A percentile compares a stretch with the other conserved stretches of the same genome.
phyloP scores from a whole-genome alignment of 139 green algal genomes.

The Limnomonas spitsbergensis region DNA sequence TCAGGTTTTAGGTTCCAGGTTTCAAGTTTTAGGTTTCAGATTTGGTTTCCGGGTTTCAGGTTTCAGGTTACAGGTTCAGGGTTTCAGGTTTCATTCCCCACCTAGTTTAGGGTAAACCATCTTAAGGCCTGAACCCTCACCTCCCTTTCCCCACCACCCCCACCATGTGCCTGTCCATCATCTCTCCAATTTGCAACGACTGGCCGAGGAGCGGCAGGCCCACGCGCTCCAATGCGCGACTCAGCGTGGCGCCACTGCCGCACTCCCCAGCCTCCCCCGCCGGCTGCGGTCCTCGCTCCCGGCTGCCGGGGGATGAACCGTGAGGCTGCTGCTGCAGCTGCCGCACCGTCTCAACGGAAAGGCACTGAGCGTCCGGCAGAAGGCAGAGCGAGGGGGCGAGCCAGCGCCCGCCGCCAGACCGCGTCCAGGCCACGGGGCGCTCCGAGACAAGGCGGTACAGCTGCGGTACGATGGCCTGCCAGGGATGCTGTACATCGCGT shows the following conservation, averaged over 20 bases:
- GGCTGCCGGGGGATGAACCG: too few relatives aligned
- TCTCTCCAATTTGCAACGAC: background rate
- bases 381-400: conserved; percentile 36
- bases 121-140: background rate
- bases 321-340: background rate
- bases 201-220: background rate
- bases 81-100: too few relatives aligned
- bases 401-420: conserved; percentile 43
- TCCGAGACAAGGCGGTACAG: conserved; percentile 37
- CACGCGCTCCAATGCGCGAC: background rate
- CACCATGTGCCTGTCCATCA: conserved; percentile 10
- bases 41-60: too few relatives aligned
- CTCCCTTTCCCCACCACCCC: background rate
- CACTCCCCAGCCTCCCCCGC: conserved; percentile 32
- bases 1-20: too few relatives aligned
- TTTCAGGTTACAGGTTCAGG: too few relatives aligned
- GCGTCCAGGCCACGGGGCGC: conserved; percentile 36
- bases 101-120: background rate
- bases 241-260: background rate
- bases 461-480: conserved; percentile 41
- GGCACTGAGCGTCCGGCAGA: conserved; percentile 19
- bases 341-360: background rate
- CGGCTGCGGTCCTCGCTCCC: conserved; percentile 11
- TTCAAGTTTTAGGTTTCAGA: too few relatives aligned
- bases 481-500: conserved; percentile 37